Evolutionary conservation across 2,329 filamentous ascomycete species (phyloP).

Genomic region (Cercospora janseana): DNA sequence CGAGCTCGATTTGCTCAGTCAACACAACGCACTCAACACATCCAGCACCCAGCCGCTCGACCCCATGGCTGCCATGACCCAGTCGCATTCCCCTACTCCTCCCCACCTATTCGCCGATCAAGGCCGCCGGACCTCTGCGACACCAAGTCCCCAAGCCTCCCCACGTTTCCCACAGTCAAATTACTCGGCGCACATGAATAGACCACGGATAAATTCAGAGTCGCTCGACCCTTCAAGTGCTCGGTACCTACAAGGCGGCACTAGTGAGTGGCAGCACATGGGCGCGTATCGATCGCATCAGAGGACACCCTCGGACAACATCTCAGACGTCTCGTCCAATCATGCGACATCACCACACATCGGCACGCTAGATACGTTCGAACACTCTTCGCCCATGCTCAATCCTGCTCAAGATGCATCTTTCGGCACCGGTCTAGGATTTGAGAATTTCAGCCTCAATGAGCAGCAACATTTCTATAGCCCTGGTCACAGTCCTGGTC

Average conservation of each 20-base stretch:
- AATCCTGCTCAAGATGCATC: constrained; percentile 69
- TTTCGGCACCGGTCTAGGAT: constrained; percentile 74
- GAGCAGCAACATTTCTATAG: constrained; percentile 48
- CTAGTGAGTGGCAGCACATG: constrained; percentile 58
- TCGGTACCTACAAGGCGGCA: constrained; percentile 54
- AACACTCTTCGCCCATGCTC: constrained; percentile 79
- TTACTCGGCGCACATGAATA: constrained; percentile 48
- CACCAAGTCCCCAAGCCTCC: constrained; percentile 54
- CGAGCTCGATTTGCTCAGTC: constrained; percentile 42
- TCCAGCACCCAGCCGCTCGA: constrained; percentile 45
- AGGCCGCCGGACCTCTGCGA: constrained; percentile 52
- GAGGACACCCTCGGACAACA: constrained; percentile 77
- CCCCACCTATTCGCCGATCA: constrained; percentile 57
- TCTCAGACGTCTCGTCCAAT: constrained; percentile 78
- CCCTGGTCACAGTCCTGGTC: constrained; percentile 55
- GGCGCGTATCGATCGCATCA: constrained; percentile 75
- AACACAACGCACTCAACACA: constrained; percentile 45
- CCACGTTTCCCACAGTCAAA: constrained; percentile 53
- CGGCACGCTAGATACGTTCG: constrained; percentile 74
- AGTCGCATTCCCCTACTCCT: constrained; percentile 52
- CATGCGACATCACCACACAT: constrained; percentile 76
- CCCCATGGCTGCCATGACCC: constrained; percentile 53
- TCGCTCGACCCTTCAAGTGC: constrained; percentile 62
- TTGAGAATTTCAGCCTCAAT: constrained; percentile 77
- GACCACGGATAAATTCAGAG: constrained; percentile 55